phyloP scores from a whole-genome alignment of 2,329 filamentous ascomycete species.

The Davidsoniella australis region DNA sequence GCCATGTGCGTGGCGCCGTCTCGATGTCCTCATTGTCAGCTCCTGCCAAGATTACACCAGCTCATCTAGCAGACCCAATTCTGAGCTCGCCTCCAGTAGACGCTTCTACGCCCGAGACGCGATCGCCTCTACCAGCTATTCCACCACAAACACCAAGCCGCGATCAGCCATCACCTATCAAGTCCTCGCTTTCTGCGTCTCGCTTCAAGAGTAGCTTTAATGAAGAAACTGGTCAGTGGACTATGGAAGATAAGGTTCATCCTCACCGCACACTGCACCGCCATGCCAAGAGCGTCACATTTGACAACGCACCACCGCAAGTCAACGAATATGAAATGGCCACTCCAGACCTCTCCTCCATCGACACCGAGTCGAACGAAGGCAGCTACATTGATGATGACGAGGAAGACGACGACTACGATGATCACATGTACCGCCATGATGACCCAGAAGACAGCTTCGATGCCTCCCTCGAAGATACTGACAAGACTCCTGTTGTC shows the following conservation, averaged over 20 bases:
- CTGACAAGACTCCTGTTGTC: constrained; percentile 95
- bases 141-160: constrained; percentile 42
- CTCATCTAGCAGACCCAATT: constrained; percentile 3
- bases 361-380: constrained; percentile 77
- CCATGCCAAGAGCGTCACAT: constrained; percentile 92
- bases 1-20: constrained; percentile 13
- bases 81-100: constrained; percentile 7
- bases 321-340: constrained; percentile 98
- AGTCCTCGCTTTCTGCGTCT: constrained; percentile 65
- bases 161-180: constrained; percentile 62
- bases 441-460: constrained; percentile 63
- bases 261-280: constrained; percentile 56
- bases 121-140: constrained; percentile 14
- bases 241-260: constrained; percentile 44
- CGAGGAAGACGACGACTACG: constrained; percentile 55
- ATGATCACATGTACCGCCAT: constrained; percentile 34
- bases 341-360: constrained; percentile 85
- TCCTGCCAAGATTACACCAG: neutral
- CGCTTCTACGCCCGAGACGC: constrained; percentile 8
- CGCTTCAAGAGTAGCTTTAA: constrained; percentile 54
- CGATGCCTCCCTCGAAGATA: constrained; percentile 86
- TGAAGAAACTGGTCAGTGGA: constrained; percentile 49
- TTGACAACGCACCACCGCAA: constrained; percentile 81
- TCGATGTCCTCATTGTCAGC: constrained; percentile 15
- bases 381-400: constrained; percentile 82